Base-by-base conservation (phyloP, 768 basidiomycete species). In the Sporobolomyces pararoseus region DNA sequence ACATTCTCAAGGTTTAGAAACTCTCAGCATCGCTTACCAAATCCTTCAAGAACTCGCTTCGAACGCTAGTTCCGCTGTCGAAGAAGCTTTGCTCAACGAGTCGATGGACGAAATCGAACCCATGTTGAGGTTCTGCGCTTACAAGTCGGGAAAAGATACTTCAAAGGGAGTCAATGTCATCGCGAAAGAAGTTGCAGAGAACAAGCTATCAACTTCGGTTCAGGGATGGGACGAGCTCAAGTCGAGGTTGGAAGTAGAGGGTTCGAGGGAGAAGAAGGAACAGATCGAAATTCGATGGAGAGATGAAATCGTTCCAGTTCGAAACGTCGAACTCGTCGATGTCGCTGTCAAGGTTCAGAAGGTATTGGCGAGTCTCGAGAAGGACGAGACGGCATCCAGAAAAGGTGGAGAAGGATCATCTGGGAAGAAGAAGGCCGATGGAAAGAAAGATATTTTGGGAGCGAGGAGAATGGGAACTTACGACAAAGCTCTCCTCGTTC, bases 271-370 rank as follows among this genome's bases (percentile, higher is more conserved):
- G 19, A 81, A 82, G 68, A 76, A 77, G 63, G 75, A 73, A 62
- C 35, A 46, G 49, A 58, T 66, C 34, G 85, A 86, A 68, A 80
- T 78, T 86, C 83, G 78, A 81, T 95, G 65, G 81, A 81, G 59
- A 80, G 91, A 86, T 7, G 84, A 88, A 74, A 85, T 85, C 0
- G 86, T 98, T 9, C 90, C 92, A 23, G 84, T 96, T 52, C 85
- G 94, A 63, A 92, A 89, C 76, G 91, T 91, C 0, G 93, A 98
- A 79, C 81, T 97, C 66, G 94, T 96, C 54, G 89, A 88, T 76
- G 89, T 90, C 5, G 35, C 96, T 64, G 80, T 91, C 71, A 88
- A 85, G 73, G 88, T 95, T 5, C 90, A 94, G 76, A 85, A 87
- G 23, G 89, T 88, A 2, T 85, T 92, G 75, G 81, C 79, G 13